These are phyloP conservation scores for Aspergillus sclerotialis DNA, from an alignment of 2,329 filamentous ascomycete genomes.

Conservation along the genomic window DNA sequence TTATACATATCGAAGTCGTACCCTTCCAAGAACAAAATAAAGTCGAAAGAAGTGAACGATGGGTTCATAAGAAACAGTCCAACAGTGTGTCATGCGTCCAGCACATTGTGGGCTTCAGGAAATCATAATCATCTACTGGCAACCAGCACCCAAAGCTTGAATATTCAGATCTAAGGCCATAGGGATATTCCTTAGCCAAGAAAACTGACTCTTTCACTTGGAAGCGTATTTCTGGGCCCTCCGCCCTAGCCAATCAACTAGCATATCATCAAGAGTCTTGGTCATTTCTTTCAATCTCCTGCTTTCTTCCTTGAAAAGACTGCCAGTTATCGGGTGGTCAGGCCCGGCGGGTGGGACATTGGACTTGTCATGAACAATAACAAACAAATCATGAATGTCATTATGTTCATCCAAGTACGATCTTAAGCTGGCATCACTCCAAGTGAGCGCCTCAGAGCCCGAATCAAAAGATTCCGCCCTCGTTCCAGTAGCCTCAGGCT, in stretches of 20 bases:
- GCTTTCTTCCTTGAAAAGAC: conserved; percentile 80
- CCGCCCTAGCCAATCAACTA: conserved; percentile 66
- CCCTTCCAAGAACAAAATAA: no score
- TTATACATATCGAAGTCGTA: no score
- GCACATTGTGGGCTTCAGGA: conserved; percentile 13
- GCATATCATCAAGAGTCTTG: conserved; percentile 79
- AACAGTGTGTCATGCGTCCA: conserved; percentile 12
- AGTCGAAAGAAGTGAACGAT: no score
- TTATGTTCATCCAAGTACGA: conserved; percentile 86
- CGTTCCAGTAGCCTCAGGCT: conserved; percentile 27
- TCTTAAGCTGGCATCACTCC: conserved; percentile 80
- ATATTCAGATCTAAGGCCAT: no score
- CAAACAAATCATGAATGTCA: conserved; percentile 81
- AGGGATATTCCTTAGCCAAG: no score
- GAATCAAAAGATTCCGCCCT: conserved; percentile 49
- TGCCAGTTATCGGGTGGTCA: conserved; percentile 78
- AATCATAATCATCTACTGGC: conserved; percentile 2
- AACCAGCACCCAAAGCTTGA: neutral
- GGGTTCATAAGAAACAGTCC: conserved; percentile 7
- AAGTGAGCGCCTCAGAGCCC: conserved; percentile 56
- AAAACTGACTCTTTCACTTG: conserved; percentile 9
- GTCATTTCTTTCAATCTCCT: conserved; percentile 81
- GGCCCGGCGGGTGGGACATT: conserved; percentile 69
- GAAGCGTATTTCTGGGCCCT: conserved; percentile 24
- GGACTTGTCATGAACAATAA: conserved; percentile 88